Evolutionary conservation across 2,329 filamentous ascomycete species (phyloP).

Genomic region (Chrysosphaeria jannelii): DNA sequence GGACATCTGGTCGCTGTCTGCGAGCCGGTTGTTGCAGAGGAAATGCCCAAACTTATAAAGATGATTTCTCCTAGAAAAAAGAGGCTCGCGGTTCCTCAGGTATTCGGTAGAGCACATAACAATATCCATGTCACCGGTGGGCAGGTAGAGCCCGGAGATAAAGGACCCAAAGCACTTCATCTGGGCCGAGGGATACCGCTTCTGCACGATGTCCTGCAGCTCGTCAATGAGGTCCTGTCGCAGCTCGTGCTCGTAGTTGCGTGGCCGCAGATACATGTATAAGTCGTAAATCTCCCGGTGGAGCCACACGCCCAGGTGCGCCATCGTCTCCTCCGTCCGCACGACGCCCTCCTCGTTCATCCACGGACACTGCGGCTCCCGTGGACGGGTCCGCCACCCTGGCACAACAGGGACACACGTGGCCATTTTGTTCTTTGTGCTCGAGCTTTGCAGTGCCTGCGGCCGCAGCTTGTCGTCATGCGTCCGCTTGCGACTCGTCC

Average conservation of each 20-base stretch:
- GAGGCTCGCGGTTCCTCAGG: constrained; percentile 18
- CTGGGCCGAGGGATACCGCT: constrained; percentile 25
- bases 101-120: constrained; percentile 39
- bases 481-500: constrained; percentile 38
- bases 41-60: constrained; percentile 32
- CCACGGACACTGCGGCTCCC: constrained; percentile 31
- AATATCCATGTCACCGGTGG: constrained; percentile 74
- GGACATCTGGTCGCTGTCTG: constrained; percentile 26
- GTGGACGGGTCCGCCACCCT: constrained; percentile 18
- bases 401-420: constrained; percentile 17
- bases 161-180: constrained; percentile 76
- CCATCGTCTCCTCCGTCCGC: constrained; percentile 9
- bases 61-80: constrained; percentile 19
- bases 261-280: constrained; percentile 55
- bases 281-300: constrained; percentile 82
- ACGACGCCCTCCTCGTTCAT: constrained; percentile 14
- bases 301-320: constrained; percentile 27
- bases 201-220: constrained; percentile 27
- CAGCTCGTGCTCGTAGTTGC: constrained; percentile 44
- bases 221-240: constrained; percentile 43
- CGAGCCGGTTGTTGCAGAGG: constrained; percentile 24
- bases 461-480: constrained; percentile 33
- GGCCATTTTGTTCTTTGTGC: constrained; percentile 19
- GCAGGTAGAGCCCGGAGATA: constrained; percentile 43
- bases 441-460: no score